Conservation (phyloP, 495 filamentous ascomycete genomes). For the Podospora didyma region DNA sequence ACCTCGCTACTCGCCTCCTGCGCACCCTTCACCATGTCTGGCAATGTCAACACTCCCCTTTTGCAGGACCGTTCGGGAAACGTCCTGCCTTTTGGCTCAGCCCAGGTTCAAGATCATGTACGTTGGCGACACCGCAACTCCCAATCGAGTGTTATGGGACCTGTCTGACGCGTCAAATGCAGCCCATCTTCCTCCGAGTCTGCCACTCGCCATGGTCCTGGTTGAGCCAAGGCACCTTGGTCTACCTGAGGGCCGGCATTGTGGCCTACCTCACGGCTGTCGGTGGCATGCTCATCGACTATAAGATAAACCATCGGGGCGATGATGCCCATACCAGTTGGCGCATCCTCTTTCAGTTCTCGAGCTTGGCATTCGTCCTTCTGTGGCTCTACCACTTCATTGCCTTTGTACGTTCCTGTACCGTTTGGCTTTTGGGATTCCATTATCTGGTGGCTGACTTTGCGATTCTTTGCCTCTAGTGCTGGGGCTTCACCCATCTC, state of each 20-base stretch:
- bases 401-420: constrained; percentile 31
- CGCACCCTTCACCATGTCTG: constrained; percentile 1
- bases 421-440: neutral
- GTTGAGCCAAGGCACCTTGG: constrained; percentile 40
- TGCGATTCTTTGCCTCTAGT: constrained; percentile 3
- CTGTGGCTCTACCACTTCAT: constrained; percentile 43
- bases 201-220: constrained; percentile 48
- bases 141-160: neutral
- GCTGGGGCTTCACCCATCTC: constrained; percentile 49
- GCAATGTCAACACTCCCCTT: constrained; percentile 8
- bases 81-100: constrained; percentile 1
- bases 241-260: constrained; percentile 34
- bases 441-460: neutral
- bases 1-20: neutral
- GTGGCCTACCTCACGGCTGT: constrained; percentile 43
- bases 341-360: constrained; percentile 45
- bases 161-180: constrained; percentile 14
- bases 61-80: constrained; percentile 3
- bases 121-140: neutral
- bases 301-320: constrained; percentile 24
- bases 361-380: constrained; percentile 38
- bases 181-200: constrained; percentile 48
- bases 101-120: constrained; percentile 32
- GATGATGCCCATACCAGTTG: constrained; percentile 28
- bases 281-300: constrained; percentile 35